Conservation (phyloP, 1,284 basidiomycete genomes). For the Sanghuangporus weigelae region DNA sequence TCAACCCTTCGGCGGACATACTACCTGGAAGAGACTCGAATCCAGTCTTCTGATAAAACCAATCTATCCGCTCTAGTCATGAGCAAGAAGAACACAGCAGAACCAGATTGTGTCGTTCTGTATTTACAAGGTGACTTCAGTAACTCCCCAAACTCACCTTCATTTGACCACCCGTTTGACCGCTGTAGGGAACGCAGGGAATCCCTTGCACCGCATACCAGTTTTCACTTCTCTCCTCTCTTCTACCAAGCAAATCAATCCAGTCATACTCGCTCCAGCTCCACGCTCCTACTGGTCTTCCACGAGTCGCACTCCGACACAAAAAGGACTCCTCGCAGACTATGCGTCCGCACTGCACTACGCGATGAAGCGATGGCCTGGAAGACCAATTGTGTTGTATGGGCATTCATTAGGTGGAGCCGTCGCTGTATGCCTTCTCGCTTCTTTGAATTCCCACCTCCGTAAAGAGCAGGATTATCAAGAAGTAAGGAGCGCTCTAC, state of each 20-base stretch:
- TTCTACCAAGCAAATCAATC: slow-evolving; percentile 8
- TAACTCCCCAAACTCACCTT: neutral
- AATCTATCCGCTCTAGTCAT: slow-evolving; percentile 29
- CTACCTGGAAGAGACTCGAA: neutral
- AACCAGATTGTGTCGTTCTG: slow-evolving; percentile 27
- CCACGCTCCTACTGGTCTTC: slow-evolving; percentile 42
- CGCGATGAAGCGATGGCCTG: slow-evolving; percentile 29
- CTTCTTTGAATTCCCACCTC: slow-evolving; percentile 10
- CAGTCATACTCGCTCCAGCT: slow-evolving; percentile 32
- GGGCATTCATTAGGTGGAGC: slow-evolving; percentile 49
- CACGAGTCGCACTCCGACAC: slow-evolving; percentile 29
- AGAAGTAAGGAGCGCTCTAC: slow-evolving; percentile 22
- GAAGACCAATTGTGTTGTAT: slow-evolving; percentile 35
- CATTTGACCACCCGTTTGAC: neutral
- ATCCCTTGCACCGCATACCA: slow-evolving; percentile 41
- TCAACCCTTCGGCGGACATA: neutral
- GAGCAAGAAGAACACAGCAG: slow-evolving; percentile 1
- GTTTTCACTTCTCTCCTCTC: slow-evolving; percentile 35
- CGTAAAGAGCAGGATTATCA: neutral
- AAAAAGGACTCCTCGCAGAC: slow-evolving; percentile 36
- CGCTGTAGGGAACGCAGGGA: slow-evolving; percentile 44
- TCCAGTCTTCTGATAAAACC: slow-evolving; percentile 23
- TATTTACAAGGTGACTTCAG: slow-evolving; percentile 35
- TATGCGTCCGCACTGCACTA: slow-evolving; percentile 33
- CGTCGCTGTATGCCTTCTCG: slow-evolving; percentile 36